Evolutionary conservation across 768 basidiomycete genomes (phyloP), one percentile per base, ranked within the genome.

Genomic region (Mycena olivaceomarginata): DNA sequence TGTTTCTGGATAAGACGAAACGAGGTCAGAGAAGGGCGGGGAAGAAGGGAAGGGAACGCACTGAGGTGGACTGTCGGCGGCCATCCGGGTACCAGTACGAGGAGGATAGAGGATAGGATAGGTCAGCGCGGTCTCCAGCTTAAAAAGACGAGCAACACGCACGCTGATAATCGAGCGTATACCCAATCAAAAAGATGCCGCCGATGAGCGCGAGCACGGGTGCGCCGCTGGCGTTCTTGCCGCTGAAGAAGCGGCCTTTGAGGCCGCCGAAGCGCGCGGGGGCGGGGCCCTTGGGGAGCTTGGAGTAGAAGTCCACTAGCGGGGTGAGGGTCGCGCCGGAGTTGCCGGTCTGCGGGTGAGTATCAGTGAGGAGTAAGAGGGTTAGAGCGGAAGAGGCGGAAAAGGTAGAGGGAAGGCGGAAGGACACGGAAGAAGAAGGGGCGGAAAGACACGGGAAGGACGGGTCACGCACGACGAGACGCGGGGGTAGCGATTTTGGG

Each of bases 291-390:
- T 99, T 99, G 79, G 97, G 98, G 66, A 99, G 92, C 87, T 97
- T 98, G 76, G 96, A 97, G 90, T 99, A 99, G 88, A 98, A 99
- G 80, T 96, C 93, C 79, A 98, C 97, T 83, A 99, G 94, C 43
- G 93, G 93, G 74, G 91, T 89, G 68, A 98, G 94, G 77, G 95
- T 93, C 59, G 92, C 92, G 59, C 96, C 96, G 69, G 95, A 92
- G 71, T 94, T 95, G 68, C 95, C 92, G 70, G 95, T 93, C 97
- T 97, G 82, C 20, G 25, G 25, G 45, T 70, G 72, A 62, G 56
- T 70, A 56, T 57, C 10, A 37, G n/a, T n/a, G n/a, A n/a, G n/a
- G n/a, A n/a, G n/a, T 15, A 53, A 43, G 18, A 9, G 41, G n/a
- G n/a, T n/a, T n/a, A 25, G 31, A 31, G 31, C n/a, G n/a, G n/a